These are phyloP conservation scores for Colletotrichum camelliae DNA, from an alignment of 2,329 filamentous ascomycete species.

Conservation along the genomic window DNA sequence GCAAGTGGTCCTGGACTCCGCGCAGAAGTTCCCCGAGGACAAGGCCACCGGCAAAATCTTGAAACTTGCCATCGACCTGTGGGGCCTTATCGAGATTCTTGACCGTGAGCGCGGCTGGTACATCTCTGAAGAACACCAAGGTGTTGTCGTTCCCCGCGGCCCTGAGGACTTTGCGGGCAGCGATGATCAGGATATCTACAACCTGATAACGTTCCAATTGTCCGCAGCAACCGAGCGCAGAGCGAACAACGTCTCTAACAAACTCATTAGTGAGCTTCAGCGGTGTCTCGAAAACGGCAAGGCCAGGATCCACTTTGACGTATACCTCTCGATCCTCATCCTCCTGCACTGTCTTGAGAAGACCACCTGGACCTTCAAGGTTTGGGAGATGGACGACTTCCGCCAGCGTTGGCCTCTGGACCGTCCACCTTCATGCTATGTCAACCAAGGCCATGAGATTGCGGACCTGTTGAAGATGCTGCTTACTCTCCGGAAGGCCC, in stretches of 20 bases:
- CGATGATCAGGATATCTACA: slow-evolving; percentile 61
- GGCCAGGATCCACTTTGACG: slow-evolving; percentile 62
- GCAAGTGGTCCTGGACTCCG: slow-evolving; percentile 62
- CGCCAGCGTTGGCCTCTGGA: slow-evolving; percentile 67
- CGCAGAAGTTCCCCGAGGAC: slow-evolving; percentile 48
- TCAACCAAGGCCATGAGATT: slow-evolving; percentile 63
- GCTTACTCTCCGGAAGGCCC: slow-evolving; percentile 62
- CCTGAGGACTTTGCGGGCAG: slow-evolving; percentile 55
- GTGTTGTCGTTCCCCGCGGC: slow-evolving; percentile 44
- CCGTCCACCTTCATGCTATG: slow-evolving; percentile 59
- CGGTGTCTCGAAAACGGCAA: slow-evolving; percentile 66
- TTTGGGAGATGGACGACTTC: slow-evolving; percentile 68
- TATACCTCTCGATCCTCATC: slow-evolving; percentile 66
- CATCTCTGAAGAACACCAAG: slow-evolving; percentile 53
- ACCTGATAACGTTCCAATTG: slow-evolving; percentile 67
- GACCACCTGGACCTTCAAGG: slow-evolving; percentile 72
- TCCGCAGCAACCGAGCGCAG: slow-evolving; percentile 70
- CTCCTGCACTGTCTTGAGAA: slow-evolving; percentile 72
- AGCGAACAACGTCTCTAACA: slow-evolving; percentile 63
- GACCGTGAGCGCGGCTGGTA: slow-evolving; percentile 69
- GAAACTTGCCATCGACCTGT: slow-evolving; percentile 65
- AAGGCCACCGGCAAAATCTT: slow-evolving; percentile 60
- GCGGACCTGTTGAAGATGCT: slow-evolving; percentile 67
- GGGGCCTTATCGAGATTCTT: slow-evolving; percentile 69
- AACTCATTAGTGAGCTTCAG: slow-evolving; percentile 65